Evolutionary conservation across 768 basidiomycete genomes (phyloP).

Genomic region (Pleurotus djamor): DNA sequence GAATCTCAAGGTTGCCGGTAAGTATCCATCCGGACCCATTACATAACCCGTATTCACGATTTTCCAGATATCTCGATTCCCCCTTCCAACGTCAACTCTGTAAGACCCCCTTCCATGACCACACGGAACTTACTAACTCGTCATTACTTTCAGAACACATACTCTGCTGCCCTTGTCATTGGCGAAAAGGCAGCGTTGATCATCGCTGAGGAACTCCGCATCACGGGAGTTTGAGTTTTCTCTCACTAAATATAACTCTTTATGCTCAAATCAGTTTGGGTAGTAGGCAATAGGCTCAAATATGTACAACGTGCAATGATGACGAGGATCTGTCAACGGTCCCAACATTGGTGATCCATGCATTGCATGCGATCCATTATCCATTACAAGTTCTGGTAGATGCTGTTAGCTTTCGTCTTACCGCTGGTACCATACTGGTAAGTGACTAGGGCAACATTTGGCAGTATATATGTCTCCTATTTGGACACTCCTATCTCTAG

Average conservation of each 20-base stretch:
- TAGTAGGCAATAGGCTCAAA: too few relatives aligned
- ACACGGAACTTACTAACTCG: background rate
- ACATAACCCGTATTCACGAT: background rate
- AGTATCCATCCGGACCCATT: background rate
- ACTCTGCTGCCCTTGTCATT: slow-evolving; percentile 18
- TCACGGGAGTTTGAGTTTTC: background rate
- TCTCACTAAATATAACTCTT: background rate
- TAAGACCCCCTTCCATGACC: slow-evolving; percentile 8
- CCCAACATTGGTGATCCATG: too few relatives aligned
- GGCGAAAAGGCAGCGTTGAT: slow-evolving; percentile 45
- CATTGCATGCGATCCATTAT: too few relatives aligned
- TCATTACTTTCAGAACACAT: slow-evolving; percentile 13
- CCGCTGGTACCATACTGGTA: too few relatives aligned
- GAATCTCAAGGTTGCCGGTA: slow-evolving; percentile 40
- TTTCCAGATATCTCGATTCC: slow-evolving; percentile 29
- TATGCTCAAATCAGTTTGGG: background rate
- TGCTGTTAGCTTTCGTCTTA: too few relatives aligned
- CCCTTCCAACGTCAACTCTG: slow-evolving; percentile 33
- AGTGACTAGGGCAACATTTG: too few relatives aligned
- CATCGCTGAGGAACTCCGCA: slow-evolving; percentile 34
- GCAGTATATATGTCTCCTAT: too few relatives aligned
- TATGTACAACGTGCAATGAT: too few relatives aligned
- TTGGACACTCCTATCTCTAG: too few relatives aligned
- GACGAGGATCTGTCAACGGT: too few relatives aligned
- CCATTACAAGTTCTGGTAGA: too few relatives aligned